phyloP scores from a whole-genome alignment of 768 basidiomycete genomes.

The Boletus subparvulus region DNA sequence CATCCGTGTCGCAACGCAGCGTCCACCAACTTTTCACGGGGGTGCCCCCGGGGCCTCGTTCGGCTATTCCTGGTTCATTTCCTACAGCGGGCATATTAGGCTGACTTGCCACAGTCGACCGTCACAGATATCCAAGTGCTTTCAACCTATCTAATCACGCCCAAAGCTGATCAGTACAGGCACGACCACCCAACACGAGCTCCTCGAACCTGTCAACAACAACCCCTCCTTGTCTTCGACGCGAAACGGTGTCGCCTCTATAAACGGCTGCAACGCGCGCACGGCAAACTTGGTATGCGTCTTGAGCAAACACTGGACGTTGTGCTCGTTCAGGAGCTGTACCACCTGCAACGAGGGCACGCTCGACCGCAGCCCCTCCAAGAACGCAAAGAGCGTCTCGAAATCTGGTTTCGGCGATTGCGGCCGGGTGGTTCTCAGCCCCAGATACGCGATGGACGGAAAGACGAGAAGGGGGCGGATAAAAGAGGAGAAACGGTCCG shows the following conservation, averaged over 20 bases:
- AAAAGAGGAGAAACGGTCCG: background rate
- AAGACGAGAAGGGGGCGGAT: background rate
- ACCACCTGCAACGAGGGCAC: constrained; percentile 22
- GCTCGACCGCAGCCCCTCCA: constrained; percentile 9
- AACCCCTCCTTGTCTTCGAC: constrained; percentile 24
- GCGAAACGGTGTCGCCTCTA: constrained; percentile 8
- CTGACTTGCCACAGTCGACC: background rate
- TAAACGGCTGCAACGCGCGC: constrained; percentile 10
- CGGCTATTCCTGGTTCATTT: background rate
- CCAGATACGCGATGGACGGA: constrained; percentile 19
- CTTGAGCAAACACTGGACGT: constrained; percentile 18
- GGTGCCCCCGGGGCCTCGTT: background rate
- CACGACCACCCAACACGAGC: background rate
- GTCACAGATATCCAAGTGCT: constrained; percentile 2
- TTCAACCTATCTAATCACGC: constrained; percentile 15
- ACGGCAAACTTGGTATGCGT: constrained; percentile 11
- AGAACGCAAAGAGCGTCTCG: constrained; percentile 7
- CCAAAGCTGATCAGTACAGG: background rate
- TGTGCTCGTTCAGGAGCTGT: constrained; percentile 18
- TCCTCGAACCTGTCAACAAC: constrained; percentile 21
- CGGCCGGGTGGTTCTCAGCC: constrained; percentile 1
- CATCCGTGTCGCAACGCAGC: too few species aligned
- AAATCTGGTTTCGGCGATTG: constrained; percentile 8
- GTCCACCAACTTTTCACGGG: too few species aligned
- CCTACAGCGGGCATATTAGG: background rate